Percentiles rank a stretch among this genome's conserved stretches.
Evolutionary conservation across 345 rosid genomes (phyloP).

Genomic region (Populus simonii): DNA sequence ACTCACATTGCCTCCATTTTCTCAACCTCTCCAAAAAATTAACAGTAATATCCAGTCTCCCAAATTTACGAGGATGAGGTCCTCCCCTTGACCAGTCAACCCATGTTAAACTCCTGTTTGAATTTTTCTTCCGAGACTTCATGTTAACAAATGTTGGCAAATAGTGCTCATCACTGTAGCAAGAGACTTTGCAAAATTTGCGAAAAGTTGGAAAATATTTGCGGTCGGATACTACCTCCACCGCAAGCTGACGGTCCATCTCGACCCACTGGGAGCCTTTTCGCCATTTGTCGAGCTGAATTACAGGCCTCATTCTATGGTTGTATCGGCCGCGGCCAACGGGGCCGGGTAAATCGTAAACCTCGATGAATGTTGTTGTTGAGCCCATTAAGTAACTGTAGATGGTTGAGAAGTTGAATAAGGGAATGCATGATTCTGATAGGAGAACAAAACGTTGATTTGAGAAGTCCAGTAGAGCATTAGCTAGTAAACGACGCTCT

Average conservation of each 20-base stretch:
- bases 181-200: slow-evolving; percentile 41
- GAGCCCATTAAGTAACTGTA: slow-evolving; percentile 53
- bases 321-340: slow-evolving; percentile 67
- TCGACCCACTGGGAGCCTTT: slow-evolving; percentile 92
- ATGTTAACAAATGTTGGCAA: slow-evolving; percentile 57
- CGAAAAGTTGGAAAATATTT: slow-evolving; percentile 51
- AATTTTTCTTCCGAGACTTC: slow-evolving; percentile 28
- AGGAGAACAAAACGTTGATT: slow-evolving; percentile 69
- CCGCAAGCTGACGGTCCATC: slow-evolving; percentile 51
- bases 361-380: slow-evolving; percentile 42
- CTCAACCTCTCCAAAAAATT: slow-evolving; percentile 51
- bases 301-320: slow-evolving; percentile 44
- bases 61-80: slow-evolving; percentile 53
- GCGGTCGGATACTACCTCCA: slow-evolving; percentile 49
- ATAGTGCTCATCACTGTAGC: slow-evolving; percentile 76
- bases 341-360: slow-evolving; percentile 43
- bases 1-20: slow-evolving; percentile 28
- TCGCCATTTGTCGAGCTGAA: slow-evolving; percentile 54
- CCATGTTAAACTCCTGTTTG: slow-evolving; percentile 73
- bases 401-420: slow-evolving; percentile 61
- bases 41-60: slow-evolving; percentile 36
- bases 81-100: slow-evolving; percentile 74
- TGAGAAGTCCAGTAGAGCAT: slow-evolving; percentile 58
- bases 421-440: slow-evolving; percentile 79
- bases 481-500: slow-evolving; percentile 72